These are phyloP conservation scores for Aspergillus sclerotialis DNA, from an alignment of 2,329 filamentous ascomycete genomes.

Conservation along the genomic window DNA sequence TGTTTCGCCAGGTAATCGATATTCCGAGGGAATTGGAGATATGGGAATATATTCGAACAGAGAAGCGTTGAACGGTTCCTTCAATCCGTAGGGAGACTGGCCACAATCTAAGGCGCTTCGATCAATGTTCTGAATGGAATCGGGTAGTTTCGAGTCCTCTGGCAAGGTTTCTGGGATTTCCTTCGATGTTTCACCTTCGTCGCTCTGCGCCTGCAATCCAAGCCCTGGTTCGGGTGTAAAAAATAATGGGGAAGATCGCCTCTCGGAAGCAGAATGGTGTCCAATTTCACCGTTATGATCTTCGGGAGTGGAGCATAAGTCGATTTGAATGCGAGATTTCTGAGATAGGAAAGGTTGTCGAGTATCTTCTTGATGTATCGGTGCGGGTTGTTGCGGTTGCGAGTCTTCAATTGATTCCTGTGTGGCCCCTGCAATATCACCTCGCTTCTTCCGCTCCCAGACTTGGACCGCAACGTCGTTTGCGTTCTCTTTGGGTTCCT, in stretches of 20 bases:
- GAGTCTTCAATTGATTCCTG: constrained; percentile 5
- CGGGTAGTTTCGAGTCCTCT: not conserved
- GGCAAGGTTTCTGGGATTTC: not conserved
- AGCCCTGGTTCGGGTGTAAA: not conserved
- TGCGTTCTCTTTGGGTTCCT: constrained; percentile 31
- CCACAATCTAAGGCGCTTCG: not conserved
- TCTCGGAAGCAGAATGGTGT: constrained; percentile 1
- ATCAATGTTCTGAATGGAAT: not conserved
- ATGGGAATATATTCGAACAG: constrained; percentile 10
- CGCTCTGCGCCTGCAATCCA: not conserved
- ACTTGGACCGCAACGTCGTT: constrained; percentile 21
- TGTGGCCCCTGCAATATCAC: constrained; percentile 4
- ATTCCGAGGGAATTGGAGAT: constrained; percentile 9
- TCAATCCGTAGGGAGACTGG: not conserved
- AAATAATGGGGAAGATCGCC: not conserved
- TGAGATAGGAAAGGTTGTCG: not conserved
- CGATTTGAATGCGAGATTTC: not conserved
- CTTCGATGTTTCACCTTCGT: not conserved
- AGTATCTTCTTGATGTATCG: too few species aligned
- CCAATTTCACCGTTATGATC: not conserved
- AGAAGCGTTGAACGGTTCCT: not conserved
- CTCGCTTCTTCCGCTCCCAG: constrained; percentile 22
- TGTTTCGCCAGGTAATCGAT: constrained; percentile 10
- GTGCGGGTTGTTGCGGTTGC: constrained; percentile 1
- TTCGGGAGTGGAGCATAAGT: not conserved